phyloP scores from a whole-genome alignment of 306 rosid species.

The Begonia loranthoides region DNA sequence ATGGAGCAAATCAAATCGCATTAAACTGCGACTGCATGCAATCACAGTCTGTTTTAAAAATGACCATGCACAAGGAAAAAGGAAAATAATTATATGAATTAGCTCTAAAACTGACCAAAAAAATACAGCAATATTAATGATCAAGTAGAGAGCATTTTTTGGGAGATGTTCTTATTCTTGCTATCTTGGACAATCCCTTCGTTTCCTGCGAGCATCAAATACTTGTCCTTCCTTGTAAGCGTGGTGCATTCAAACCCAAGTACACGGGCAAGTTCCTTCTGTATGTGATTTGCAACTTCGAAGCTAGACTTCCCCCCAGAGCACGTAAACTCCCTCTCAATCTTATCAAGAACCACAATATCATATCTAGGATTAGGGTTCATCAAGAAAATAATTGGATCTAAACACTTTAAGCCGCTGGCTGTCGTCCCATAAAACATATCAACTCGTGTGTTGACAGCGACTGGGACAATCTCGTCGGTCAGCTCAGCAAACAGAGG shows the following conservation, averaged over 20 bases:
- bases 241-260: slow-evolving; percentile 82
- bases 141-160: not conserved
- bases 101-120: not conserved
- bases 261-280: slow-evolving; percentile 44
- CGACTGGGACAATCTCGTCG: slow-evolving; percentile 84
- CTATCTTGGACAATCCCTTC: slow-evolving; percentile 49
- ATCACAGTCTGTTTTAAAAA: not conserved
- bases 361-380: slow-evolving; percentile 62
- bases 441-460: slow-evolving; percentile 40
- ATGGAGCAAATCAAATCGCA: too few relatives aligned
- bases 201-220: slow-evolving; percentile 89
- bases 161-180: slow-evolving; percentile 9
- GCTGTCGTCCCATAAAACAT: slow-evolving; percentile 99
- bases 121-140: not conserved
- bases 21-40: too few relatives aligned
- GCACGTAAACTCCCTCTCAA: slow-evolving; percentile 47
- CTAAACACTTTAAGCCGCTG: slow-evolving; percentile 75
- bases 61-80: not conserved
- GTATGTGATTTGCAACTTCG: slow-evolving; percentile 78
- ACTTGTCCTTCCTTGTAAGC: slow-evolving; percentile 77
- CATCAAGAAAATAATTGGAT: slow-evolving; percentile 76
- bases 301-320: slow-evolving; percentile 50
- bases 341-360: slow-evolving; percentile 47
- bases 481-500: slow-evolving; percentile 80
- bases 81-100: not conserved